phyloP scores from a whole-genome alignment of 202 grass and related monocot species.

The Schoenoplectus tabernaemontani region DNA sequence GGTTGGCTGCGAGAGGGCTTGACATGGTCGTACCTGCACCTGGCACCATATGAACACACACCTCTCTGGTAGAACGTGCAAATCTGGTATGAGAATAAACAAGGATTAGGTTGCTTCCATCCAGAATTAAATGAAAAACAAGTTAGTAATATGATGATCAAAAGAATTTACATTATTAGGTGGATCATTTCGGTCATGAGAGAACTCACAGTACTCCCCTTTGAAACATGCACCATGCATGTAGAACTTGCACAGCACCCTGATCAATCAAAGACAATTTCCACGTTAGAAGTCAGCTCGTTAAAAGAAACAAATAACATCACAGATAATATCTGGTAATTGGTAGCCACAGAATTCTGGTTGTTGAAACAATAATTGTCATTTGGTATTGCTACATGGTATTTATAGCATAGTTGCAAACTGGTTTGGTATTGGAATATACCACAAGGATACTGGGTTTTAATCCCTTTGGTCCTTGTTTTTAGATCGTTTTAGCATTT shows the following conservation, averaged over 20 bases:
- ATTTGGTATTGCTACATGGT: neutral
- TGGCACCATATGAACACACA: conserved; percentile 57
- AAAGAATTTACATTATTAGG: conserved; percentile 59
- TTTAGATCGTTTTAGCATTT: neutral
- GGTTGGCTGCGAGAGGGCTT: conserved; percentile 33
- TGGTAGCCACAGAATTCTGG: no score
- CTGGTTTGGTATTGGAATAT: neutral
- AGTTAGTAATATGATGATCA: conserved; percentile 15
- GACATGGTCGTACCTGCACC: conserved; percentile 66
- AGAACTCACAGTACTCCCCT: conserved; percentile 79
- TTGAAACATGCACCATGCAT: conserved; percentile 74
- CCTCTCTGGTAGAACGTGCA: conserved; percentile 90
- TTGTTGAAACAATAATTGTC: neutral
- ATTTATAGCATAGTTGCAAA: neutral
- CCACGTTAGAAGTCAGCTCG: neutral
- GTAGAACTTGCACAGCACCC: conserved; percentile 81
- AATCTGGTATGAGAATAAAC: conserved; percentile 28
- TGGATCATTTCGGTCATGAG: conserved; percentile 69
- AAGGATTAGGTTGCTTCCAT: neutral
- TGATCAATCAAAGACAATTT: conserved; percentile 32
- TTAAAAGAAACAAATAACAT: neutral
- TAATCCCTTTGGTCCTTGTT: neutral
- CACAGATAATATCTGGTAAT: conserved; percentile 20
- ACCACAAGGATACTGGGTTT: neutral
- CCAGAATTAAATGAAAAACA: conserved; percentile 21